Conservation (phyloP, 106 monocot species). For the Platanthera guangdongensis region DNA sequence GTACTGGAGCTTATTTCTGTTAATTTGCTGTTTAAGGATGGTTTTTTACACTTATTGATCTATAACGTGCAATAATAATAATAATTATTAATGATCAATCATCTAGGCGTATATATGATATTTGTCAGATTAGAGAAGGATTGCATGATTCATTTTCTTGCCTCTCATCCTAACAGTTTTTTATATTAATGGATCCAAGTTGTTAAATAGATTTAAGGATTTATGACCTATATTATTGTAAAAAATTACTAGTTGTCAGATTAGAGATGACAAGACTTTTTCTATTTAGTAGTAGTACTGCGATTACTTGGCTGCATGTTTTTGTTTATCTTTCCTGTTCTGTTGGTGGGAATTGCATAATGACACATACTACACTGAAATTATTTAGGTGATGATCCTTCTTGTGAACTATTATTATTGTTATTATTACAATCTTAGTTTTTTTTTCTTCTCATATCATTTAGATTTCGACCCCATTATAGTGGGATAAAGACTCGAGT, state of each 20-base stretch:
- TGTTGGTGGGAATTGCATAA: neutral
- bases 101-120: neutral
- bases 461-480: slow-evolving; percentile 38
- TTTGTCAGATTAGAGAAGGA: neutral
- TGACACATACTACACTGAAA: neutral
- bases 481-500: no score
- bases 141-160: neutral
- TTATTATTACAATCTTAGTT: neutral
- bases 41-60: neutral
- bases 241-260: no score
- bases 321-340: neutral
- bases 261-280: neutral
- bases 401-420: neutral
- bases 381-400: neutral
- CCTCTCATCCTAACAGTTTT: neutral
- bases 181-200: neutral
- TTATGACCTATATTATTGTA: neutral
- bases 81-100: neutral
- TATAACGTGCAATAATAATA: neutral
- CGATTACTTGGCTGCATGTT: neutral
- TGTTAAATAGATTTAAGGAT: neutral
- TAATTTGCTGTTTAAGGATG: no score
- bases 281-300: neutral
- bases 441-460: slow-evolving; percentile 9
- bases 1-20: no score